Evolutionary conservation across 2,329 filamentous ascomycete species (phyloP).

Genomic region (Helotiales sp.): DNA sequence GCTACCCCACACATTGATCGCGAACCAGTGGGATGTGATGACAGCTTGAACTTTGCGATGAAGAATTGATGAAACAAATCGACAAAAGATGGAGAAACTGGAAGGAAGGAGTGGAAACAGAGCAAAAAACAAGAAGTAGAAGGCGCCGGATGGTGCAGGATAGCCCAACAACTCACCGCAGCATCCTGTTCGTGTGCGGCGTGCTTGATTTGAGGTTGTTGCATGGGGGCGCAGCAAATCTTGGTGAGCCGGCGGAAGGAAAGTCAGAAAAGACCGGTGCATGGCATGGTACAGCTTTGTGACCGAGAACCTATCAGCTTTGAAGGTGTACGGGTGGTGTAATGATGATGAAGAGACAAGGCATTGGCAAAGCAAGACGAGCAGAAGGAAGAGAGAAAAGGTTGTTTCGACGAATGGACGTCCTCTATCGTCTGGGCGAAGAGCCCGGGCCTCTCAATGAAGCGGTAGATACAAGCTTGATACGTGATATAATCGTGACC

Average conservation of each 20-base stretch:
- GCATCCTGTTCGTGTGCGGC: slow-evolving; percentile 2
- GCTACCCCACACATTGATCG: not conserved
- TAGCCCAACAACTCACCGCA: slow-evolving; percentile 14
- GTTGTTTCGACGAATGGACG: no score
- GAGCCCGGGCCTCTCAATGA: no score
- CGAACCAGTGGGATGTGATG: not conserved
- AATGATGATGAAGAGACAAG: not conserved
- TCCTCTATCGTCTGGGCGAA: no score
- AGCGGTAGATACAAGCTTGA: no score
- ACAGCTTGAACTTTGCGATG: not conserved
- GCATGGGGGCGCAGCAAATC: slow-evolving; percentile 13
- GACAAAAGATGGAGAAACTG: not conserved
- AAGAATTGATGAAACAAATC: slow-evolving; percentile 1
- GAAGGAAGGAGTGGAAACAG: not conserved
- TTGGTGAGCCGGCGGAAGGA: no score
- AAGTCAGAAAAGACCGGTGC: no score
- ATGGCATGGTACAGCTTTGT: no score
- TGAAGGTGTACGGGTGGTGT: not conserved
- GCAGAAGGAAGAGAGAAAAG: not conserved
- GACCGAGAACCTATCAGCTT: not conserved
- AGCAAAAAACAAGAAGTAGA: not conserved
- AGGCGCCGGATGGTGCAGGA: not conserved
- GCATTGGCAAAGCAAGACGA: not conserved
- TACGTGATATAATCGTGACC: no score
- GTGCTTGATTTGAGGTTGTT: slow-evolving; percentile 7